Percentiles rank a stretch among this genome's conserved stretches.
Evolutionary conservation across 2,329 filamentous ascomycete genomes (phyloP).

Genomic region (Penicillium sp.): DNA sequence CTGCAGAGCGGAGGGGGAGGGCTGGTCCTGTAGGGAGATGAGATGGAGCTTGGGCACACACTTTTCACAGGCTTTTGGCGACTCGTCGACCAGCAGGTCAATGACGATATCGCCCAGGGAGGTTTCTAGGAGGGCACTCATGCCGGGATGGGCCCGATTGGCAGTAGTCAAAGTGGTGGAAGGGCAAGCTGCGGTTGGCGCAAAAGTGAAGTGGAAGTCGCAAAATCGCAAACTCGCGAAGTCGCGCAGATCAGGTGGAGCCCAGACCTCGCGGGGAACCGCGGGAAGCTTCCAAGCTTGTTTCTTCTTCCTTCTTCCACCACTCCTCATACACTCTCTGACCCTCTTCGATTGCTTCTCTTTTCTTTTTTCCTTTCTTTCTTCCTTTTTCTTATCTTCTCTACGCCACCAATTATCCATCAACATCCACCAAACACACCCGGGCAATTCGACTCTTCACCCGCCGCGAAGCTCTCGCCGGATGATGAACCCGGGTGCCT

Average conservation of each 20-base stretch:
- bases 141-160: conserved; percentile 43
- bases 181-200: no score
- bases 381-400: no score
- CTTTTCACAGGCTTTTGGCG: conserved; percentile 94
- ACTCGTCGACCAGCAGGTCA: conserved; percentile 85
- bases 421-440: background rate
- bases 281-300: background rate
- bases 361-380: background rate
- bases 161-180: conserved; percentile 3
- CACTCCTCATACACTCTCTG: no score
- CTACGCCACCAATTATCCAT: no score
- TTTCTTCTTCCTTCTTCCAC: background rate
- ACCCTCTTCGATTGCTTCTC: no score
- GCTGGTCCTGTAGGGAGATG: conserved; percentile 1
- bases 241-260: conserved; percentile 13
- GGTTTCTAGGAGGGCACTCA: conserved; percentile 95
- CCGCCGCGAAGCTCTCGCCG: conserved; percentile 17
- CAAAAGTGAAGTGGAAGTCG: conserved; percentile 17
- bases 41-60: conserved; percentile 58
- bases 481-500: conserved; percentile 34
- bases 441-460: no score
- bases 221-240: background rate
- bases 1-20: conserved; percentile 8
- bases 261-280: conserved; percentile 19
- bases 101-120: conserved; percentile 93